Base-by-base conservation (phyloP, 2,329 filamentous ascomycete species). In the Talaromyces sp. region DNA sequence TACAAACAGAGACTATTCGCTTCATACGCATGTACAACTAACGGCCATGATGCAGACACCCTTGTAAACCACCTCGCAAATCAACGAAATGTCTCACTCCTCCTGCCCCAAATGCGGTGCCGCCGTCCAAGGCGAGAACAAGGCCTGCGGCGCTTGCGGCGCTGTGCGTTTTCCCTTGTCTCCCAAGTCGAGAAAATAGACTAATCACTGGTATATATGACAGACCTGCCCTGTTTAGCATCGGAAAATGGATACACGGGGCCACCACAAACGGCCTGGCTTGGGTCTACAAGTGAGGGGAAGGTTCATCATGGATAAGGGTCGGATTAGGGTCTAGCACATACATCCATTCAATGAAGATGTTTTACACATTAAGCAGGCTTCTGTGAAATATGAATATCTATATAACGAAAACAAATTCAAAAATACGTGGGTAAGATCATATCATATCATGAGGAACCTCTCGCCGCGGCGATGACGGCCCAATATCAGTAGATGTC, bases 61-160 rank as follows among this genome's bases (percentile, higher is more conserved):
- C 25, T 55, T 18, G n/a, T 35, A 14, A 31, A 9, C 31, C 12
- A 55, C 9, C 16, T 23, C 28, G 3, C 54, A 16, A 57, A 28
- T n/a, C 1, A 52, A 5, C 48, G 33, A 37, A 54, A 63, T 63
- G 62, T 39, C 57, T 48, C 70, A 72, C 66, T 48, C 58, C 33
- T 50, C 61, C 60, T 73, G 71, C 55, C 71, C 71, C 50, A 66
- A 67, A 21, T 73, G 71, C 65, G 67, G 66, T 48, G 66, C 68
- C 40, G 42, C 61, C 39, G 71, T 73, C 58, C 12, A 62, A 5
- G 68, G 70, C 42, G 68, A 68, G 12, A 68, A n/a, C 12, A 73
- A 73, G 69, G 71, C 66, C 39, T 73, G 71, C 62, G 21, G 7
- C 48, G 67, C 70, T 35, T 73, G 71, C 60, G 71, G 71, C 58